Evolutionary conservation across 2,329 filamentous ascomycete genomes (phyloP), one percentile per base, ranked within the genome.

Genomic region (Phaeosphaeria sp.): DNA sequence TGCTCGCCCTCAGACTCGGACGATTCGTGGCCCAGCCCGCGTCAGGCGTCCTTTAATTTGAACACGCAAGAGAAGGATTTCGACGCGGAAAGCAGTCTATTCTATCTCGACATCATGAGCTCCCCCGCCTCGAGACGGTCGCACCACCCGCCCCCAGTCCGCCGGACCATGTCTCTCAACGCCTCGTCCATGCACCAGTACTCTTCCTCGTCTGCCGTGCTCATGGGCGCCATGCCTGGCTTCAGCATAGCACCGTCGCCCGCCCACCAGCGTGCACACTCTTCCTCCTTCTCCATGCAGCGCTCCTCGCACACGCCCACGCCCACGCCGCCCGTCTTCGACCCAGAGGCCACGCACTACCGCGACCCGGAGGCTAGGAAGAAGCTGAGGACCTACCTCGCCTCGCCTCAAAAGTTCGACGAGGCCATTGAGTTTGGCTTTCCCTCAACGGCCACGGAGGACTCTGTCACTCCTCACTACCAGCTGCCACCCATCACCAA

Each of bases 341-440:
- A 96, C 67, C 84, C 89, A 4, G 83, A 85, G 33, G 91, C 92
- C 3, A 87, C 91, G 39, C 91, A 97, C 78, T 97, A 97, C 71
- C 91, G 92, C 74, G 93, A 97, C 67, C 92, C 93, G 0, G 91
- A 96, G 73, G 92, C 93, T 40, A 87, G 94, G 33, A 83, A 92
- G 67, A 97, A 96, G 78, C 82, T 98, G 20, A 88, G 93, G 13
- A 88, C 92, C 6, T 97, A 93, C 69, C 85, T 97, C 20, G 91
- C 91, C 7, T 96, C 93, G 1, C 91, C 93, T 0, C 91, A 96
- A 66, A 97, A 96, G 74, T 98, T 98, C 67, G 94, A 98, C 73
- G 94, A 98, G 77, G 93, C 92, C 1, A 86, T 98, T 51, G 91
- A 96, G 74, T 97, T 96, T 77, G 94, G 94, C 0, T 98, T 97